Base-by-base conservation (phyloP, 306 rosid species). In the Vigna unguiculata region DNA sequence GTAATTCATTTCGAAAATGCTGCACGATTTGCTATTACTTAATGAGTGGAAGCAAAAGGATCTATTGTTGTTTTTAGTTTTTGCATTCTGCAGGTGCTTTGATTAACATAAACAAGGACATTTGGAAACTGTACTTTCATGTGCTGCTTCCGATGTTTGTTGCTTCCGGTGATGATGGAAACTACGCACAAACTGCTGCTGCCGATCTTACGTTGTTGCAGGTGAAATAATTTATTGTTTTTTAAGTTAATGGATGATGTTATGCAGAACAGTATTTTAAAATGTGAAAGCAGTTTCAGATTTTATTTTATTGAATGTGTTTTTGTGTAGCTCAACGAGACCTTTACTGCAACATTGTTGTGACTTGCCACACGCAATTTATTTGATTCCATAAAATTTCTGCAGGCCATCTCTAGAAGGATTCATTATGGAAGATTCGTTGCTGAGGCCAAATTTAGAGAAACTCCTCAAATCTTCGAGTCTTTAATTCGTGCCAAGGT, bases 381-480 rank as follows among this genome's bases (percentile, higher is more conserved):
- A 25, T 3, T 25, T 25, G 2, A 2, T 25, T 25, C 4, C 36
- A 46, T 30, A 34, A 77, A 30, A 25, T 15, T 36, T 58, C 7
- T 72, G 78, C 84, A 92, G 97, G 96, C 93, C 25, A 85, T 92
- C 68, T 90, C 96, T 15, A 85, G 82, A 69, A 90, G 93, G 62
- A 90, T 92, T 66, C 97, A 92, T 51, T 90, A 87, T 14, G 97
- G 96, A 49, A 90, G 83, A 77, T 92, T 80, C 24, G 97, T 92
- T 21, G 97, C 96, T 2, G 96, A 92, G 88, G 96, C 79, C 34
- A 92, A 92, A 81, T 92, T 88, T 82, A 88, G 79, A 75, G 85
- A 75, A 46, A 69, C 93, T 30, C 89, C 93, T 14, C 51, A 80
- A 13, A 87, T 80, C 24, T 90, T 87, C 4, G 88, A 84, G 77